These are phyloP conservation scores for Lachnum nothofagi DNA, from an alignment of 2,329 filamentous ascomycete species.

Conservation along the genomic window DNA sequence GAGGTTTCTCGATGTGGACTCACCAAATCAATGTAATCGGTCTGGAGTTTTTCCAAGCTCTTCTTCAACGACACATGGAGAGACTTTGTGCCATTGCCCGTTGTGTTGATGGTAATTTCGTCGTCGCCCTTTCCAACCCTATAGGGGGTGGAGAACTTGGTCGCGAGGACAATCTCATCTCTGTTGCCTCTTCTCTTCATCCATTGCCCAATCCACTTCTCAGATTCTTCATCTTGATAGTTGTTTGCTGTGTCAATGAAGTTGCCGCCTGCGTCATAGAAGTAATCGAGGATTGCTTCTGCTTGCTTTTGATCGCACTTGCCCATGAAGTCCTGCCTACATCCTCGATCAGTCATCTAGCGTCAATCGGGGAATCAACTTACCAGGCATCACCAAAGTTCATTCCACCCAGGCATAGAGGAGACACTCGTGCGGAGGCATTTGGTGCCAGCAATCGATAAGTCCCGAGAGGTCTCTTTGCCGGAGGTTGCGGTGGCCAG, in stretches of 20 bases:
- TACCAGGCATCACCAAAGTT: slow-evolving; percentile 56
- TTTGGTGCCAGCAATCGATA: slow-evolving; percentile 63
- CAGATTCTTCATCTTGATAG: slow-evolving; percentile 59
- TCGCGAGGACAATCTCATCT: slow-evolving; percentile 62
- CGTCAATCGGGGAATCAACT: slow-evolving; percentile 4
- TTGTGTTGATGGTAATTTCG: slow-evolving; percentile 42
- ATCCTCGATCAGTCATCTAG: too few species aligned
- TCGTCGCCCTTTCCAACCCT: slow-evolving; percentile 29
- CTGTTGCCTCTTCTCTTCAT: slow-evolving; percentile 59
- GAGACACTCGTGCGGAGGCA: slow-evolving; percentile 62
- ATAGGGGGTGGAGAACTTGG: slow-evolving; percentile 44
- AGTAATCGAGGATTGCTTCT: slow-evolving; percentile 52
- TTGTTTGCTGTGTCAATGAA: slow-evolving; percentile 66
- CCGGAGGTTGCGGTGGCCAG: slow-evolving; percentile 25
- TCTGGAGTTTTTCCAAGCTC: slow-evolving; percentile 58
- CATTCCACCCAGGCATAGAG: slow-evolving; percentile 61
- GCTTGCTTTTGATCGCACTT: slow-evolving; percentile 57
- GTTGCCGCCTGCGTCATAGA: slow-evolving; percentile 55
- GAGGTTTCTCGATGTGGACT: slow-evolving; percentile 11
- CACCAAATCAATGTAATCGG: slow-evolving; percentile 63
- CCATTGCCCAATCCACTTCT: slow-evolving; percentile 66
- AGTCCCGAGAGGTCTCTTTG: slow-evolving; percentile 56
- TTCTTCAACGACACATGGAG: slow-evolving; percentile 50
- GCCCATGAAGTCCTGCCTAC: slow-evolving; percentile 54
- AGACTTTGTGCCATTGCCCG: slow-evolving; percentile 59